Evolutionary conservation across 129 eudicot genomes (phyloP), one percentile per base, ranked within the genome.

Genomic region (Pseudognaphalium luteoalbum): DNA sequence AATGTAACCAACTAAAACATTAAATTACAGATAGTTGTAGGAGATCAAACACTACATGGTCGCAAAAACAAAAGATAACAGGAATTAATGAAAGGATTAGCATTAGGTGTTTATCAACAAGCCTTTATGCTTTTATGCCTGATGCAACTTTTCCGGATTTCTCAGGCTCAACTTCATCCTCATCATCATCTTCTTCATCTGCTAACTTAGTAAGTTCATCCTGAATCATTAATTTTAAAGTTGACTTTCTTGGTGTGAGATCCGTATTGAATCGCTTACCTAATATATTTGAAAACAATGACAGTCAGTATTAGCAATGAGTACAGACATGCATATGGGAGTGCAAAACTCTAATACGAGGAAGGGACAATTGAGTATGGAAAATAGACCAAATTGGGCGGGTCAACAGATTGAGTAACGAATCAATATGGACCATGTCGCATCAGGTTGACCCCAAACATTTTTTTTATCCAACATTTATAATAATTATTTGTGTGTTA

Each of bases 201-300:
- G 96, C 97, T 58, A 94, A 74, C 78, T 86, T 87, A 10, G 92
- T 89, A 7, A 94, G 93, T 83, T 94, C 98, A 2, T 89, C 93
- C 86, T 94, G 87, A 78, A 94, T 84, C 89, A 89, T 85, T 39
- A 82, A 74, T 85, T 94, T 94, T 62, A 94, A 73, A 7, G 92
- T 56, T 20, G 83, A 37, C 84, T 91, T 94, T 71, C 90, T 86
- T 37, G 93, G 73, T 4, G 85, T 61, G 70, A 94, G 93, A 34
- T 94, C 97, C 5, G 84, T 76, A 32, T 80, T 78, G 65, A 84
- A 94, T 28, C 81, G 88, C 74, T 78, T 72, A 61, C 81, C 98
- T 94, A 89, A 68, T 80, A 72, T 11, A 47, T 63, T 47, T 15
- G 17, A 42, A 78, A 47, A 22, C 14, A 68, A n/a, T 59, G 66